Evolutionary conservation across 2,329 filamentous ascomycete genomes (phyloP), one percentile per base, ranked within the genome.

Genomic region (Phialophora macrospora): DNA sequence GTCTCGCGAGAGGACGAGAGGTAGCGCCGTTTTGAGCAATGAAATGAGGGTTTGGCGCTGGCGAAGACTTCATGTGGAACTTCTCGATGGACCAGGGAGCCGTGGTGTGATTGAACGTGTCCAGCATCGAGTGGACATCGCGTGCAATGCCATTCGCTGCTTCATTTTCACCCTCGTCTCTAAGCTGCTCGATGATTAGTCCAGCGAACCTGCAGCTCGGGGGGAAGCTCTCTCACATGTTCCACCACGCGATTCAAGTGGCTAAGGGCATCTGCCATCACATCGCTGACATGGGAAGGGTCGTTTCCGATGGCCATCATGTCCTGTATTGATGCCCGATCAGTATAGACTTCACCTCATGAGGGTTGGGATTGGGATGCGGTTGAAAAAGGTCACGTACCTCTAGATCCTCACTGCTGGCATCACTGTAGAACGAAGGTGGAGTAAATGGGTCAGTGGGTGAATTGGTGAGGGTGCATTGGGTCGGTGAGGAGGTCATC

Each of bases 101-200:
- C 11, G 75, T 69, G 34, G 71, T 74, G 22, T 75, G 71, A 14
- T 73, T 74, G 68, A 78, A 78, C 54, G 72, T 73, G 38, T 72
- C 70, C 17, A 76, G 70, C 34, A 78, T 75, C 62, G 72, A 70
- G 55, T 76, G 69, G 63, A 74, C 74, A 59, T 75, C 68, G 49
- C 75, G 75, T 51, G 75, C 75, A 55, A 79, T 74, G 32, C 73
- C 72, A 66, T 79, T 78, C 32, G 77, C 76, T 55, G 73, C 70
- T 20, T 73, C 68, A 54, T 73, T 70, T 68, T 74, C 72, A 28
- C 72, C 70, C 63, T 75, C 69, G 52, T 67, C 65, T 44, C 74
- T 74, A 59, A 78, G 72, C 77, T 78, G 63, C 48, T 22, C 32
- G n/a, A n/a, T 69, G 58, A 63, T 71, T 67, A 72, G 68, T 57